phyloP scores from a whole-genome alignment of 495 filamentous ascomycete species.

The Aspergillus funiculosus region DNA sequence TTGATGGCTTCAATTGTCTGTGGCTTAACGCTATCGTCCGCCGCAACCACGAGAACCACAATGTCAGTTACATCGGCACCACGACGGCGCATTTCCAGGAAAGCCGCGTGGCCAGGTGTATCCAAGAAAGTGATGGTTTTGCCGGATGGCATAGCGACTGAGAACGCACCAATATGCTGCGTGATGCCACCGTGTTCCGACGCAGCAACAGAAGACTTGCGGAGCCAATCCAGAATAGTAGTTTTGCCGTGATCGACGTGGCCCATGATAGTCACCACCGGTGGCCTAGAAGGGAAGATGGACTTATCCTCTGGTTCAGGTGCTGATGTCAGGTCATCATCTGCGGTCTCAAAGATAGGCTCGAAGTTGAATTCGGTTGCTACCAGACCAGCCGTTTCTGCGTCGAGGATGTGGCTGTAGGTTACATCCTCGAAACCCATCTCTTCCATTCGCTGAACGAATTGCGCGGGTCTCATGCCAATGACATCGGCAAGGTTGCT shows the following conservation, averaged over 20 bases:
- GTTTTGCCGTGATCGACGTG: conserved; percentile 99
- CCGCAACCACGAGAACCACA: conserved; percentile 90
- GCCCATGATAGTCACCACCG: conserved; percentile 98
- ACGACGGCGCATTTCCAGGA: conserved; percentile 90
- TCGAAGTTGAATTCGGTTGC: conserved; percentile 92
- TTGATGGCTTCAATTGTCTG: conserved; percentile 97
- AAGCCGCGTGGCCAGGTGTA: conserved; percentile 94
- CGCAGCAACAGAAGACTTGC: conserved; percentile 84
- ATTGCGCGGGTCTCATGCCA: conserved; percentile 63
- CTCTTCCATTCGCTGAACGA: conserved; percentile 64
- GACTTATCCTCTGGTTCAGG: conserved; percentile 63
- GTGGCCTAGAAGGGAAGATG: conserved; percentile 66
- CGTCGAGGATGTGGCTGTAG: conserved; percentile 76
- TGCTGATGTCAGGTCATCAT: conserved; percentile 70
- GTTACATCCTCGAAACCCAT: conserved; percentile 77
- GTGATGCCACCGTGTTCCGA: conserved; percentile 96
- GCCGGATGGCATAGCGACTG: conserved; percentile 75
- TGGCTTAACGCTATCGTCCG: conserved; percentile 95
- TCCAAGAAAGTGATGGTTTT: conserved; percentile 95
- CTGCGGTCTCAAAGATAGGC: conserved; percentile 66
- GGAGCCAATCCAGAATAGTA: conserved; percentile 88
- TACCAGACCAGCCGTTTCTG: conserved; percentile 84
- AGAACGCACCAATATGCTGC: conserved; percentile 99
- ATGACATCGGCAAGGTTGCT: conserved; percentile 75
- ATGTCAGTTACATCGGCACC: conserved; percentile 97